Evolutionary conservation across 2,329 filamentous ascomycete species (phyloP).

Genomic region (Cladophialophora yegresii): DNA sequence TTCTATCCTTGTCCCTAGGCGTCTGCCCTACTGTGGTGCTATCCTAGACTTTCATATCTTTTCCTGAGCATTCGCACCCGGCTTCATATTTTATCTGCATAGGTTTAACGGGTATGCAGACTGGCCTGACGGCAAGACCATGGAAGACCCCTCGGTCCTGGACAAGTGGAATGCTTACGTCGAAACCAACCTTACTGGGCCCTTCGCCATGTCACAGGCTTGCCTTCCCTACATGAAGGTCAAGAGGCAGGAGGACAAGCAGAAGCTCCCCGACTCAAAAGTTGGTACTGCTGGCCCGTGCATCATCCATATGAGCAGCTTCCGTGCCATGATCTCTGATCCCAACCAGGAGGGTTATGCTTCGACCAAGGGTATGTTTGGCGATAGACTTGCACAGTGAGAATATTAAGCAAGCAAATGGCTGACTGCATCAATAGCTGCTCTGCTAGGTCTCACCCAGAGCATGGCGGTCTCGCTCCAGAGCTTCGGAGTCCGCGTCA

Average conservation of each 20-base stretch:
- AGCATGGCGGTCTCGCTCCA: constrained; percentile 43
- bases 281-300: constrained; percentile 41
- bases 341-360: constrained; percentile 55
- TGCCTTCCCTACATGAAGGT: constrained; percentile 53
- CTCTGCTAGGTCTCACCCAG: constrained; percentile 43
- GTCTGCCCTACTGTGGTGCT: background rate
- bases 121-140: constrained; percentile 51
- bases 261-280: constrained; percentile 31
- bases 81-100: background rate
- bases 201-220: constrained; percentile 52
- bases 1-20: background rate
- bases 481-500: constrained; percentile 43
- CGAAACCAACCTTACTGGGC: constrained; percentile 52
- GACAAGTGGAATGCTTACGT: constrained; percentile 51
- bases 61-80: background rate
- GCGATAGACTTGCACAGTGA: background rate
- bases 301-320: constrained; percentile 52
- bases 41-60: background rate
- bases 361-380: constrained; percentile 40
- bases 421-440: constrained; percentile 30
- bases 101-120: constrained; percentile 19
- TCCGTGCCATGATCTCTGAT: constrained; percentile 51
- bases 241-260: constrained; percentile 22
- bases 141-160: constrained; percentile 49
- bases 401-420: background rate